A percentile compares a stretch with the other conserved stretches of the same genome.
Evolutionary conservation across 352 stramenopile species (phyloP).

Genomic region (Globisporangium radiosum): DNA sequence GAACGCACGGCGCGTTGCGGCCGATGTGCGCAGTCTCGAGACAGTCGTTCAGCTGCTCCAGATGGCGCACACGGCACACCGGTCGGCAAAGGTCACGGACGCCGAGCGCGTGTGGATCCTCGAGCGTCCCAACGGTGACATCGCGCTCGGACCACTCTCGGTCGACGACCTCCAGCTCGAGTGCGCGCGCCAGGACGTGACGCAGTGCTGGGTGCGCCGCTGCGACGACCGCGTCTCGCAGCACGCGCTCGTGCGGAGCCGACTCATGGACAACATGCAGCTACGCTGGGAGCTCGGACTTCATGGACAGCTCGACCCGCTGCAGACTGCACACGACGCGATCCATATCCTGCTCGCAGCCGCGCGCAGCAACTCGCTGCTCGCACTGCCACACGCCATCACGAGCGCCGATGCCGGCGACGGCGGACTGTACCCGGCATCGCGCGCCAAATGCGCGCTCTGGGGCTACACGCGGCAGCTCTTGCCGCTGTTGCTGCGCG

Average conservation of each 20-base stretch:
- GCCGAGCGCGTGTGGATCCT: constrained; percentile 46
- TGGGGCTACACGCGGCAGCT: constrained; percentile 41
- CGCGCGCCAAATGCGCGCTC: constrained; percentile 42
- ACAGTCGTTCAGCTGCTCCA: constrained; percentile 58
- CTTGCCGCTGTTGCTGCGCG: constrained; percentile 44
- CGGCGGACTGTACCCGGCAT: constrained; percentile 44
- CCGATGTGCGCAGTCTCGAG: constrained; percentile 29
- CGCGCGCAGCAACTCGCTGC: constrained; percentile 56
- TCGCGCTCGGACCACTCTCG: constrained; percentile 20
- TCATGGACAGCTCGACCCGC: constrained; percentile 30
- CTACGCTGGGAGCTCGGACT: constrained; percentile 76
- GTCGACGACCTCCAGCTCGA: constrained; percentile 47
- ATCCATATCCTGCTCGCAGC: constrained; percentile 54
- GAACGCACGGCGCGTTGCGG: constrained; percentile 53
- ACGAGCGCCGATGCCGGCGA: constrained; percentile 9
- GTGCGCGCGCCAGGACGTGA: constrained; percentile 15
- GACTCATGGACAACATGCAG: constrained; percentile 61
- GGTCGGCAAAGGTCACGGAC: constrained; percentile 14
- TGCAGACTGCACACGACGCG: constrained; percentile 67
- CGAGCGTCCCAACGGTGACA: constrained; percentile 21
- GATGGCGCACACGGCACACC: constrained; percentile 44
- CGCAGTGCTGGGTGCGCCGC: constrained; percentile 23
- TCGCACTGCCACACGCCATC: constrained; percentile 10
- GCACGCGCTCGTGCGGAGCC: constrained; percentile 17
- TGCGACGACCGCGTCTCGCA: constrained; percentile 31